phyloP scores from a whole-genome alignment of 2,329 filamentous ascomycete species.

The Lasiodiplodia citricola region DNA sequence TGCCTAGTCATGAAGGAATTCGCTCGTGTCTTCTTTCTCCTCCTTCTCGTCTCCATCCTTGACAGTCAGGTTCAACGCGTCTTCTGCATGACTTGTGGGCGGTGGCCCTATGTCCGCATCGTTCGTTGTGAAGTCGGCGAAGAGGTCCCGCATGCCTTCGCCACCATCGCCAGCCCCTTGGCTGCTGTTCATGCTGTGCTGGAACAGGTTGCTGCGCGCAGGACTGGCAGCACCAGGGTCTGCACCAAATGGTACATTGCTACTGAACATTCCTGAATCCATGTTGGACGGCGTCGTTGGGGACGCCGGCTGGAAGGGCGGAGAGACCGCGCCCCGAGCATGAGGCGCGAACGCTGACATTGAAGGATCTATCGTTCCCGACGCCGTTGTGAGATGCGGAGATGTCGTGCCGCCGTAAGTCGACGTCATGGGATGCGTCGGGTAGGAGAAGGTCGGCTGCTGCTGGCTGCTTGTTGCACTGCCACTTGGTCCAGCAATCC shows the following conservation, averaged over 20 bases:
- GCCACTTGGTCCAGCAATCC: conserved; percentile 10
- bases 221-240: conserved; percentile 37
- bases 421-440: background rate
- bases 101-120: conserved; percentile 24
- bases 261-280: conserved; percentile 45
- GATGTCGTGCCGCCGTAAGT: conserved; percentile 15
- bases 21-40: conserved; percentile 16
- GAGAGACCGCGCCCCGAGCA: conserved; percentile 6
- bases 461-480: background rate
- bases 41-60: conserved; percentile 32
- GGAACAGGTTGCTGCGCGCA: conserved; percentile 42
- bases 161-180: conserved; percentile 30
- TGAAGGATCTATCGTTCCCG: conserved; percentile 7
- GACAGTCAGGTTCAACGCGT: conserved; percentile 44
- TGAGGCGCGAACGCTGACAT: conserved; percentile 24
- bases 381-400: conserved; percentile 4
- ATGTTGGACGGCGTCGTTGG: conserved; percentile 30
- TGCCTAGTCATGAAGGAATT: conserved; percentile 19
- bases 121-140: conserved; percentile 26
- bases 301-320: conserved; percentile 18
- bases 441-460: conserved; percentile 24
- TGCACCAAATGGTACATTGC: conserved; percentile 30
- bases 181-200: conserved; percentile 40
- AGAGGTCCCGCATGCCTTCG: conserved; percentile 22
- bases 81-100: conserved; percentile 40